These are phyloP conservation scores for Thalassiosira allenii DNA, from an alignment of 352 stramenopile species.

Conservation along the genomic window DNA sequence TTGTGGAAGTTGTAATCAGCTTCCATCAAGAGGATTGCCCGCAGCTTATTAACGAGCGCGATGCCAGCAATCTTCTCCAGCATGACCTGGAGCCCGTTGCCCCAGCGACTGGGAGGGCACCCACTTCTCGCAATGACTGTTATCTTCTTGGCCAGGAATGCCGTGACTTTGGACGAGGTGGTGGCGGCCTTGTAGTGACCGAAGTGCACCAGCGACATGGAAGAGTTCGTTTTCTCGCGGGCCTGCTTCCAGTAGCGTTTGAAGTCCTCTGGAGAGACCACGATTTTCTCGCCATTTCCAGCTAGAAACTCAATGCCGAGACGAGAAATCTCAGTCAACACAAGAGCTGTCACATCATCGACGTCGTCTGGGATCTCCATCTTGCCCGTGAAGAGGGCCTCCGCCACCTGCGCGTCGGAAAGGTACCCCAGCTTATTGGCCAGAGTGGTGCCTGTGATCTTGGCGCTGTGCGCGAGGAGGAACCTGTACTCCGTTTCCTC, in stretches of 20 bases:
- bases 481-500: constrained; percentile 17
- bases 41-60: constrained; percentile 34
- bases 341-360: constrained; percentile 14
- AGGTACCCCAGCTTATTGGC: constrained; percentile 13
- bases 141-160: not conserved
- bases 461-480: constrained; percentile 4
- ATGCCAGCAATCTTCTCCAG: constrained; percentile 33
- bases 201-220: constrained; percentile 10
- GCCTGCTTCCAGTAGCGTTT: constrained; percentile 16
- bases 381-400: constrained; percentile 1
- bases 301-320: not conserved
- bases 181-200: constrained; percentile 12
- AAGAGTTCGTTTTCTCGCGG: not conserved
- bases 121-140: not conserved
- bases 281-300: not conserved
- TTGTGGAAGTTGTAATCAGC: constrained; percentile 49
- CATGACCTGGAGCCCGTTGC: constrained; percentile 11
- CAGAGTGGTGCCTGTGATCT: not conserved
- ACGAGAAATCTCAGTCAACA: constrained; percentile 12
- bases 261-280: constrained; percentile 3
- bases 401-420: constrained; percentile 15
- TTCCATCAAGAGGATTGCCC: constrained; percentile 55
- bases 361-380: constrained; percentile 8
- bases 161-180: not conserved
- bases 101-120: not conserved